Base-by-base conservation (phyloP, 371 early-diverging fungal species). In the Rhizopus arrhizus region DNA sequence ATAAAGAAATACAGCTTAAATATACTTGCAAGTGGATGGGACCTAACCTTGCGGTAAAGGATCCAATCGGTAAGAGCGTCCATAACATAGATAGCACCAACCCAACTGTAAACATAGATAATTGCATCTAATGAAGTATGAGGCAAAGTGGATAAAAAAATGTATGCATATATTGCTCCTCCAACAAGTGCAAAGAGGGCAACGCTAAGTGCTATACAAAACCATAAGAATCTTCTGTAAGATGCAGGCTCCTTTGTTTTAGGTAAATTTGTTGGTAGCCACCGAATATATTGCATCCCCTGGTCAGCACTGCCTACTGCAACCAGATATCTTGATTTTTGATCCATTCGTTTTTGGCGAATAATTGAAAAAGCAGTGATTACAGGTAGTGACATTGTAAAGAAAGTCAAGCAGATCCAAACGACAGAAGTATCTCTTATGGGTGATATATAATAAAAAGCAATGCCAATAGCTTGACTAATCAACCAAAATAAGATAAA, bases 1-100 rank as follows among this genome's bases (percentile, higher is more conserved):
- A 89, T 82, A 62, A 83, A 87, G 59, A 86, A 90, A 61, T 90
- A 90, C 49, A 89, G 76, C 54, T 84, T 83, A 68, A 87, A 90
- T 15, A 83, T 78, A 60, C 84, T 85, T 38, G 83, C 80, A 42
- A 90, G 60, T 0, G 89, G 88, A 66, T 88, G 86, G 4, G 87
- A 89, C 11, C 85, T 75, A 15, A 90, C 80, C 46, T 83, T 83
- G 3, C 76, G 72, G 16, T 81, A 81, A 31, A 89, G 75, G 32
- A 89, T 87, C 60, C 84, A 89, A 48, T 85, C 83, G 15, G 87
- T 85, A 40, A 82, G 65, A 13, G 74, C 74, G 46, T 87, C 90
- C 48, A 90, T 70, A 12, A 84, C 66, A 56, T 86, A 87, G 63
- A 90, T 82, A 10, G 84, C 86, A 12, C 73, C 81, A 7, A 89